Evolutionary conservation across 768 basidiomycete genomes (phyloP).

Genomic region (Naganishia friedmannii): DNA sequence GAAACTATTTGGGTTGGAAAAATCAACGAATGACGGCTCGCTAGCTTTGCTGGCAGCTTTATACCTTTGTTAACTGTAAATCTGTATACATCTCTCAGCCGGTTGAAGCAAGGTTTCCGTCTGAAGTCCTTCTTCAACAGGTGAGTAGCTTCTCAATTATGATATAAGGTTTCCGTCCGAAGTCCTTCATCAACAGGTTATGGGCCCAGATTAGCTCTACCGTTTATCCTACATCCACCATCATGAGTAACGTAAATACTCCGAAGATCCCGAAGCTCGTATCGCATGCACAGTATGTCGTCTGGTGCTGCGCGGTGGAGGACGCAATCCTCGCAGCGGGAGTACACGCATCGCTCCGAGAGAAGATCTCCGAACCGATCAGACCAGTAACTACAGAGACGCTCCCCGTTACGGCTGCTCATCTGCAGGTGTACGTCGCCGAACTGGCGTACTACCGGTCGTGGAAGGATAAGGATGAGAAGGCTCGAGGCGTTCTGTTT

Average conservation of each 20-base stretch:
- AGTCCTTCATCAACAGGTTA: slow-evolving; percentile 22
- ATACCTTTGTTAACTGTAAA: slow-evolving; percentile 1
- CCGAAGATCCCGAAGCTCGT: slow-evolving; percentile 23
- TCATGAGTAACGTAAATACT: background rate
- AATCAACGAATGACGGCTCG: background rate
- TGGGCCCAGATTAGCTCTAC: slow-evolving; percentile 19
- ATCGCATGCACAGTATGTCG: slow-evolving; percentile 9
- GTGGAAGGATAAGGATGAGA: slow-evolving; percentile 26
- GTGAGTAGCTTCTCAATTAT: slow-evolving; percentile 2
- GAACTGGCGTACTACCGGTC: slow-evolving; percentile 15
- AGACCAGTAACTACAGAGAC: slow-evolving; percentile 2
- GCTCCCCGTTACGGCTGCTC: background rate
- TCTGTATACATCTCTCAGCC: slow-evolving; percentile 5
- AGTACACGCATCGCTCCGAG: slow-evolving; percentile 10
- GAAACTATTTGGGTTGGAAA: slow-evolving; percentile 1
- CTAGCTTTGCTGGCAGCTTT: slow-evolving; percentile 13
- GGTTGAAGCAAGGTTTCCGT: slow-evolving; percentile 12
- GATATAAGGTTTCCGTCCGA: slow-evolving; percentile 4
- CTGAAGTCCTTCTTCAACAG: slow-evolving; percentile 21
- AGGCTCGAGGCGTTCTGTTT: slow-evolving; percentile 21
- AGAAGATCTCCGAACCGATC: background rate
- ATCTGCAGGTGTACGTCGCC: slow-evolving; percentile 14
- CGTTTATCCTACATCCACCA: background rate
- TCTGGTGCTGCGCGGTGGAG: slow-evolving; percentile 15
- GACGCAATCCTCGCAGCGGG: slow-evolving; percentile 17